These are phyloP conservation scores for Neonectria faginata DNA, from an alignment of 2,329 filamentous ascomycete genomes.

Conservation along the genomic window DNA sequence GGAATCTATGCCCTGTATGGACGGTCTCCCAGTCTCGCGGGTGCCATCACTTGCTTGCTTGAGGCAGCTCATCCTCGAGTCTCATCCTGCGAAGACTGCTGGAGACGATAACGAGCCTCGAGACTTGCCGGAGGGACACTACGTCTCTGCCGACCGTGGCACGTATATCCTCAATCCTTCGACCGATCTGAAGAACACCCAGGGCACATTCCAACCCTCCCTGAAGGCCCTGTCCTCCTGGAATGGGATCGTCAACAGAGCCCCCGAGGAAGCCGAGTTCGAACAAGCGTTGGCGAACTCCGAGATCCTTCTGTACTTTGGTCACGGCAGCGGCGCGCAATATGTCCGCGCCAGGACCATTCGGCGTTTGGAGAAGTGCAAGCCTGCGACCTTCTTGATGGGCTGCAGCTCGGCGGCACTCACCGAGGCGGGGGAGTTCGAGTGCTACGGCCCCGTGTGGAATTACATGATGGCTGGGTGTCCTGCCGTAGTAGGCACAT, in stretches of 20 bases:
- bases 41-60: constrained; percentile 89
- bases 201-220: constrained; percentile 75
- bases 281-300: constrained; percentile 72
- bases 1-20: constrained; percentile 92
- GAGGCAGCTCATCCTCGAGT: constrained; percentile 76
- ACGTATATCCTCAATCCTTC: constrained; percentile 92
- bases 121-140: constrained; percentile 57
- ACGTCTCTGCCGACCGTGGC: constrained; percentile 67
- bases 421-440: constrained; percentile 83
- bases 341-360: constrained; percentile 90
- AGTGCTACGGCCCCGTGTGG: constrained; percentile 89
- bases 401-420: constrained; percentile 91
- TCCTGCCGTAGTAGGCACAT: constrained; percentile 88
- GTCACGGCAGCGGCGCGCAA: constrained; percentile 93
- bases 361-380: constrained; percentile 79
- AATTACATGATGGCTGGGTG: constrained; percentile 91
- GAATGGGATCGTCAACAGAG: constrained; percentile 74
- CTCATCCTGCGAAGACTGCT: constrained; percentile 34
- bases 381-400: constrained; percentile 87
- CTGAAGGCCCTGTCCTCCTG: constrained; percentile 77
- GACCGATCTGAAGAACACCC: constrained; percentile 83
- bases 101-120: constrained; percentile 16
- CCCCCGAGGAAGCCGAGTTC: constrained; percentile 84
- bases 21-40: constrained; percentile 82
- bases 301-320: constrained; percentile 90